Conservation (phyloP, 768 basidiomycete genomes). For the Macrocybe gigantea region DNA sequence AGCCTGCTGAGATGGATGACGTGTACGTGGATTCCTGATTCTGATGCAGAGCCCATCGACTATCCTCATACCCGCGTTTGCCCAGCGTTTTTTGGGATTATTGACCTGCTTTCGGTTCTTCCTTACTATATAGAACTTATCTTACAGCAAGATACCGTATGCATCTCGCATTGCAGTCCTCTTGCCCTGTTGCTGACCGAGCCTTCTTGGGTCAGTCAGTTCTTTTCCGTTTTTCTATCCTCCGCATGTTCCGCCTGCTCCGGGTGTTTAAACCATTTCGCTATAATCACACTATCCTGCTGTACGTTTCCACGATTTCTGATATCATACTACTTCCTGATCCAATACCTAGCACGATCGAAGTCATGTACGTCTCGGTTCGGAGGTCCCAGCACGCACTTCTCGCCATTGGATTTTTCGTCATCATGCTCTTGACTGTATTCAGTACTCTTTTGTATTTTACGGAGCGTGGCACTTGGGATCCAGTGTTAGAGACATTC, state of each 20-base stretch:
- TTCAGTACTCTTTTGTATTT: constrained; percentile 92
- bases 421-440: constrained; percentile 79
- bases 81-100: constrained; percentile 73
- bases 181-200: background rate
- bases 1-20: constrained; percentile 58
- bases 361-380: constrained; percentile 90
- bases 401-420: constrained; percentile 84
- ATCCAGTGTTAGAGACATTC: constrained; percentile 71
- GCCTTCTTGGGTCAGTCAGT: constrained; percentile 46
- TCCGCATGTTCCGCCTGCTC: constrained; percentile 83
- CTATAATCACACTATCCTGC: constrained; percentile 74
- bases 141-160: constrained; percentile 78
- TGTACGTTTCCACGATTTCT: constrained; percentile 39
- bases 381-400: constrained; percentile 82
- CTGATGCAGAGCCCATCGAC: constrained; percentile 12
- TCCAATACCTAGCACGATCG: constrained; percentile 57
- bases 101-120: constrained; percentile 79
- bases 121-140: constrained; percentile 89
- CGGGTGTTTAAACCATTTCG: constrained; percentile 89
- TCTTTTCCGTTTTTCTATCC: constrained; percentile 85
- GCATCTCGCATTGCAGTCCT: constrained; percentile 15
- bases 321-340: background rate
- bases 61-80: constrained; percentile 9
- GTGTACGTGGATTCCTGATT: constrained; percentile 36
- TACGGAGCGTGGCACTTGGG: constrained; percentile 88